Evolutionary conservation across 495 filamentous ascomycete species (phyloP).

Genomic region (Penicillium egyptiacum): DNA sequence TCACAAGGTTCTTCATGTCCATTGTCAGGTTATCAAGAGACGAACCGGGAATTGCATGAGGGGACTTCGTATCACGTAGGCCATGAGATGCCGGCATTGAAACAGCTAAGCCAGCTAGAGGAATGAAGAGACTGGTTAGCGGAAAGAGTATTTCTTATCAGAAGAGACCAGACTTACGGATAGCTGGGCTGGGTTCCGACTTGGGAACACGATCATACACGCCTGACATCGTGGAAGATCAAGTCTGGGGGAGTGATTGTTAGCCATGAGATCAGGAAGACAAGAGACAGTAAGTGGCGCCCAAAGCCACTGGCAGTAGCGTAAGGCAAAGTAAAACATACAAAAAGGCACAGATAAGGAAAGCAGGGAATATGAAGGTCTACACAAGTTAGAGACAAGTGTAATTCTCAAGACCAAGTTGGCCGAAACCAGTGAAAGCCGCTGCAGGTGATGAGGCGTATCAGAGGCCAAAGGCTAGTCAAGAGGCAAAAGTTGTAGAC

Average conservation of each 20-base stretch:
- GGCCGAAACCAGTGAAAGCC: not conserved
- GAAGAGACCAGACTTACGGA: not conserved
- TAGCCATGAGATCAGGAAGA: not conserved
- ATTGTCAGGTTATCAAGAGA: slow-evolving; percentile 35
- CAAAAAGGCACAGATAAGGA: not conserved
- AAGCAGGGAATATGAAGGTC: not conserved
- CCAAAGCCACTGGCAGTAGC: not conserved
- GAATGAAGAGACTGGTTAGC: not conserved
- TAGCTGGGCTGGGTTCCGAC: not conserved
- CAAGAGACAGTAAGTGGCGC: not conserved
- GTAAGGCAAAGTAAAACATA: not conserved
- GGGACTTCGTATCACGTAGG: too few relatives aligned
- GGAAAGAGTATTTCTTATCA: not conserved
- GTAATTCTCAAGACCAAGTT: not conserved
- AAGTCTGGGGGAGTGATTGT: not conserved
- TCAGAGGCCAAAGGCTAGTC: not conserved
- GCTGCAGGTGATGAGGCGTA: not conserved
- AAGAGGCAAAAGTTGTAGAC: not conserved
- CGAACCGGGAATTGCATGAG: not conserved
- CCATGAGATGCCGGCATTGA: not conserved
- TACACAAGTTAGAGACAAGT: not conserved
- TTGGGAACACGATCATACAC: not conserved
- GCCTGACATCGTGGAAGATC: not conserved
- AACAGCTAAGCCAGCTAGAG: not conserved
- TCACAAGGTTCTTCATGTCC: slow-evolving; percentile 45